Conservation (phyloP, 2,329 filamentous ascomycete species). For the Ophiocordyceps sinensis region DNA sequence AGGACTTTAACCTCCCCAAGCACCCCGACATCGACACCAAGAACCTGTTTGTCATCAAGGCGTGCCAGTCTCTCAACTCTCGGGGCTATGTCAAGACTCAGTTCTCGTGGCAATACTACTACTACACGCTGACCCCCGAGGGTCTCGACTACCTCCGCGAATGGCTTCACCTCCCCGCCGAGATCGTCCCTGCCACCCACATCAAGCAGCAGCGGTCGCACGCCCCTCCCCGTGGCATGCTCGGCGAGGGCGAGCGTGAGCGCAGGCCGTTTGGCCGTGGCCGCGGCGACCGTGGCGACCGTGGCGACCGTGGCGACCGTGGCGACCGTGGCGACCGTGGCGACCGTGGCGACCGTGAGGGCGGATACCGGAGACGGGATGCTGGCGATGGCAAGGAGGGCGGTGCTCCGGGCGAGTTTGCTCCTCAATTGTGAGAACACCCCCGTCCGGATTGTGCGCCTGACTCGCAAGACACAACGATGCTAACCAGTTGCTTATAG, state of each 20-base stretch:
- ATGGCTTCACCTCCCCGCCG: constrained; percentile 98
- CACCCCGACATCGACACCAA: constrained; percentile 98
- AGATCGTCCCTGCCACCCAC: constrained; percentile 99
- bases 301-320: too few relatives aligned
- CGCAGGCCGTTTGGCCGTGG: constrained; percentile 74
- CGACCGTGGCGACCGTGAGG: constrained; percentile 68
- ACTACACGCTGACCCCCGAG: constrained; percentile 99
- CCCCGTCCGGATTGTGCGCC: neutral
- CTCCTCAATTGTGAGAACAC: constrained; percentile 66
- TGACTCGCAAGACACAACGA: neutral
- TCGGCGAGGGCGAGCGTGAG: constrained; percentile 75
- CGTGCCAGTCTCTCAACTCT: constrained; percentile 93
- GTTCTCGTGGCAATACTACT: constrained; percentile 99
- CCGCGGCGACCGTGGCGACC: constrained; percentile 63
- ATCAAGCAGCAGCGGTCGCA: constrained; percentile 99
- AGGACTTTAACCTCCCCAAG: constrained; percentile 98
- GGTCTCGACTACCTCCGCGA: constrained; percentile 99
- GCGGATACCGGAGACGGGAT: constrained; percentile 85
- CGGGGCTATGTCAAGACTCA: constrained; percentile 99
- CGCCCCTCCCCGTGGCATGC: constrained; percentile 96
- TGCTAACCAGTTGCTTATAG: constrained; percentile 20
- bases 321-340: constrained; percentile 75
- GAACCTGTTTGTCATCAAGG: constrained; percentile 99
- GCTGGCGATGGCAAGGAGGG: constrained; percentile 80
- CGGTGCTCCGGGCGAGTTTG: constrained; percentile 81